Evolutionary conservation across 306 rosid species (phyloP).

Genomic region (Sophora flavescens): DNA sequence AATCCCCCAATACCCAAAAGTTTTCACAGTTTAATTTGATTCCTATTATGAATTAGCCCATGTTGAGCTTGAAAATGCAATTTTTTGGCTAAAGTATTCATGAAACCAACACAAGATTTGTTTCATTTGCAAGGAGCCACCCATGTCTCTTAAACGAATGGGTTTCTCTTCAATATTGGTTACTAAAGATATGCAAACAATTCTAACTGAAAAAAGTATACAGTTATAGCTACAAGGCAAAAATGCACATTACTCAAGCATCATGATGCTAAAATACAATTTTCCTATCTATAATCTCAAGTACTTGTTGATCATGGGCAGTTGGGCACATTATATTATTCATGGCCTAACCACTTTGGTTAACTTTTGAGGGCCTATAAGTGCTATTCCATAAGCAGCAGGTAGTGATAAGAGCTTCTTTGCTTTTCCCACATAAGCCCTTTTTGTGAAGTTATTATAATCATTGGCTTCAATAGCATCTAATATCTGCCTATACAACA

Average conservation of each 20-base stretch:
- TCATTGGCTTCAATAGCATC: conserved; percentile 97
- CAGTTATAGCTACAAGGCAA: not conserved
- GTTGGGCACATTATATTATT: conserved; percentile 27
- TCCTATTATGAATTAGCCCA: not conserved
- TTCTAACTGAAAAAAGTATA: conserved; percentile 22
- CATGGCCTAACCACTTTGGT: conserved; percentile 55
- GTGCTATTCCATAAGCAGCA: conserved; percentile 75
- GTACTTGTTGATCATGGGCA: too few relatives aligned
- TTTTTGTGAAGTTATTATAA: conserved; percentile 85
- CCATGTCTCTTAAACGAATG: conserved; percentile 12
- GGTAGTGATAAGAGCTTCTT: conserved; percentile 80
- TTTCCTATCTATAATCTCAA: too few relatives aligned
- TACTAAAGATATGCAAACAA: conserved; percentile 29
- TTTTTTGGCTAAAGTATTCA: not conserved
- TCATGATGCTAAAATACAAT: too few relatives aligned
- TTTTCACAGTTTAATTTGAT: not conserved
- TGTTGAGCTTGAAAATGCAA: not conserved
- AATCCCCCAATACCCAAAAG: too few relatives aligned
- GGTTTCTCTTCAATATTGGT: not conserved
- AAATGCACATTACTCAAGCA: too few relatives aligned
- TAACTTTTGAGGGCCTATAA: conserved; percentile 58
- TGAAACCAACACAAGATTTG: conserved; percentile 13
- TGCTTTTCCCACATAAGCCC: conserved; percentile 84
- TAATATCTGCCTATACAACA: conserved; percentile 82
- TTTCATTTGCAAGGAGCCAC: conserved; percentile 13